These are phyloP conservation scores for Hymenochaete sp. DNA, from an alignment of 1,284 basidiomycete species.

Conservation along the genomic window DNA sequence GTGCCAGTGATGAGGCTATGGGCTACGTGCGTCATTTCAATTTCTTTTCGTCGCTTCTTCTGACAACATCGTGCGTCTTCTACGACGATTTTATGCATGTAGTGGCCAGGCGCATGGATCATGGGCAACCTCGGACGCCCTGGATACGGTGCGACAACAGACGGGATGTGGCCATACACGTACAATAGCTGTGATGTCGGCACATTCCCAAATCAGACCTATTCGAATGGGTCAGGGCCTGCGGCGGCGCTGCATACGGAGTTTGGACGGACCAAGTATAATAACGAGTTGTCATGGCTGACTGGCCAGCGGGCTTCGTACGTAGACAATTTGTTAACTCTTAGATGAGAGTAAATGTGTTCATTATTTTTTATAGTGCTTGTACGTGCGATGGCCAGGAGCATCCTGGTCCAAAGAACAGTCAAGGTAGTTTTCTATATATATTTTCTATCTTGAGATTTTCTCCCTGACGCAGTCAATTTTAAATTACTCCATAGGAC, in stretches of 20 bases:
- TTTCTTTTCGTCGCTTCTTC: too few relatives aligned
- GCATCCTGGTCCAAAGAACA: conserved; percentile 69
- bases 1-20: conserved; percentile 27
- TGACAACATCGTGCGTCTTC: too few relatives aligned
- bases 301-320: conserved; percentile 41
- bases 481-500: too few relatives aligned
- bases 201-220: conserved; percentile 73
- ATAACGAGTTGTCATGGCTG: conserved; percentile 37
- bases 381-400: conserved; percentile 78
- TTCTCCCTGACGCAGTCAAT: too few relatives aligned
- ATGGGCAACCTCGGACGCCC: conserved; percentile 88
- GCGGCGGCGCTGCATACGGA: conserved; percentile 34
- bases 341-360: background rate
- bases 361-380: conserved; percentile 28
- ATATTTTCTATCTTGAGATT: too few relatives aligned
- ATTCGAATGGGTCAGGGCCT: conserved; percentile 38
- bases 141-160: conserved; percentile 73
- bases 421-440: too few relatives aligned
- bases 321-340: conserved; percentile 17
- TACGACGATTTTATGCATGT: background rate
- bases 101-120: conserved; percentile 77
- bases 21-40: conserved; percentile 31
- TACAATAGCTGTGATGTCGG: conserved; percentile 80
- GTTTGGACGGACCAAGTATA: conserved; percentile 34
- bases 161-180: conserved; percentile 72